Evolutionary conservation across 345 rosid genomes (phyloP), one percentile per base, ranked within the genome.

Genomic region (Euphorbia pulcherrima): DNA sequence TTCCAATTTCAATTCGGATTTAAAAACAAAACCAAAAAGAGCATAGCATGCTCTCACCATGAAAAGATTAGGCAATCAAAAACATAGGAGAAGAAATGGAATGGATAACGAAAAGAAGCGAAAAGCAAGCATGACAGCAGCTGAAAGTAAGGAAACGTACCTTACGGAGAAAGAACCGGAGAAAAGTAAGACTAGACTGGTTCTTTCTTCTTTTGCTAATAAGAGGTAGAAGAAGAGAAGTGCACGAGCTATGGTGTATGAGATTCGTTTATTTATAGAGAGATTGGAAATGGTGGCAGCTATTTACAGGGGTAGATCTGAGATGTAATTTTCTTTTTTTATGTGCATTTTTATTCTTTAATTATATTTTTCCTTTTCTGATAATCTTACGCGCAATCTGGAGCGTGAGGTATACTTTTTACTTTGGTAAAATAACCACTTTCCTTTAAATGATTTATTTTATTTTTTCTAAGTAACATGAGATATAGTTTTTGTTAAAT

Each of bases 81-180:
- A 26, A 26, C 46, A 16, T 53, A 37, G 0, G 10, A 30, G n/a
- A 21, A 28, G 65, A n/a, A 27, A 46, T 0, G 29, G 6, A n/a
- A 58, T 33, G 1, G 37, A 12, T 14, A 11, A 27, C 11, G 18
- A 27, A 64, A 21, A 16, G 5, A 14, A 27, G n/a, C 67, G n/a
- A 24, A 63, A 41, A 24, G 26, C 11, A 44, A 63, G n/a, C 21
- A 29, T 56, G 71, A 30, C 28, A 41, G 41, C 52, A 14, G 20
- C 5, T 12, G 63, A n/a, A 0, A 28, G 16, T 29, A 72, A 30
- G 60, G 51, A 54, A 37, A 10, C 77, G 7, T 23, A 35, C 72
- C 72, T 74, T 44, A 20, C 68, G 77, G 77, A 68, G 33, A 55
- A 14, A 54, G 68, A 68, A 74, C 59, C 58, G 68, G 57, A 12